A percentile compares a stretch with the other conserved stretches of the same genome.
Conservation (phyloP, 2,329 filamentous ascomycete genomes). For the Venturia pyrina region DNA sequence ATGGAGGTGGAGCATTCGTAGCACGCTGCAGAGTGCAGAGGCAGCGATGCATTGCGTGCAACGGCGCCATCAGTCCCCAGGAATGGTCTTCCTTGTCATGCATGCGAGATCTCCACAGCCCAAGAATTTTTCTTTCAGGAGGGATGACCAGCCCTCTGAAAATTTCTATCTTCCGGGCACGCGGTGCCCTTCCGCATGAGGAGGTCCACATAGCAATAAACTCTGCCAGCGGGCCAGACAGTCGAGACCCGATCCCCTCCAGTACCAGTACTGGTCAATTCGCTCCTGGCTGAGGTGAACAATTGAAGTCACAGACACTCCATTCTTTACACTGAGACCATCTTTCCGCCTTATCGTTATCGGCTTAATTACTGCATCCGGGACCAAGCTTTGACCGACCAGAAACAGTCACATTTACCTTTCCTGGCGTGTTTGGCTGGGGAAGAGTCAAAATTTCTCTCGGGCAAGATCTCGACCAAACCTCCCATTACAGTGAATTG, state of each 20-base stretch:
- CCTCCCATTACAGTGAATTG: neutral
- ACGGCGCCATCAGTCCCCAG: neutral
- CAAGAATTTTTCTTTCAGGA: neutral
- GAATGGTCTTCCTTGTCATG: neutral
- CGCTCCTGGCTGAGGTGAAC: neutral
- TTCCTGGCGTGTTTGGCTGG: neutral
- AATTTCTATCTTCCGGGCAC: neutral
- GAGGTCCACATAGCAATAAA: neutral
- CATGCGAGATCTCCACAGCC: neutral
- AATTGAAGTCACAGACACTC: neutral
- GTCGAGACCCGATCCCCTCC: neutral
- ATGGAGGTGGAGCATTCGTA: neutral
- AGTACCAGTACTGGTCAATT: neutral
- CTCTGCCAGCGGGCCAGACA: neutral
- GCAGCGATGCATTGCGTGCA: neutral
- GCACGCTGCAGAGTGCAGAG: neutral
- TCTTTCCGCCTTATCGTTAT: neutral
- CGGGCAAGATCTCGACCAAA: neutral
- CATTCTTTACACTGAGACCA: neutral
- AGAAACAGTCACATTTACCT: neutral
- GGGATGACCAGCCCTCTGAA: conserved; percentile 1
- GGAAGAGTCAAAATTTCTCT: neutral
- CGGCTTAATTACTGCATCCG: neutral
- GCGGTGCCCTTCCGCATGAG: neutral
- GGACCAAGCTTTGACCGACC: neutral